phyloP scores from a whole-genome alignment of 441 rosid genomes.

The Brassica hybrid region DNA sequence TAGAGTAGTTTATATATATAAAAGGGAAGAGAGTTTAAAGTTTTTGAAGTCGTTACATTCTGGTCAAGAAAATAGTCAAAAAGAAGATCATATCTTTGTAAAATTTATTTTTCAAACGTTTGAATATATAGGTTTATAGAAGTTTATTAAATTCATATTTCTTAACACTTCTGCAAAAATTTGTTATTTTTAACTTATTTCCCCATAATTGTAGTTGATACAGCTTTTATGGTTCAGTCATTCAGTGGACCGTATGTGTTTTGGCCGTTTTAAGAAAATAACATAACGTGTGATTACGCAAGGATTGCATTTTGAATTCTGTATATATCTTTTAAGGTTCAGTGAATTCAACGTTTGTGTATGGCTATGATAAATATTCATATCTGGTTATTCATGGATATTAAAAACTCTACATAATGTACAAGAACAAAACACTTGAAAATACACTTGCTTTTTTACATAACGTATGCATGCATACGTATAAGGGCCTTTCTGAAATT shows the following conservation, averaged over 20 bases:
- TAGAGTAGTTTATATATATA: slow-evolving; percentile 29
- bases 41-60: slow-evolving; percentile 24
- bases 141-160: slow-evolving; percentile 3
- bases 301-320: not conserved
- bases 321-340: not conserved
- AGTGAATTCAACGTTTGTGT: slow-evolving; percentile 18
- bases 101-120: not conserved
- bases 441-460: not conserved
- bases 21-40: slow-evolving; percentile 27
- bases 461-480: too few species aligned
- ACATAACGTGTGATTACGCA: too few species aligned
- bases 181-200: not conserved
- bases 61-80: not conserved
- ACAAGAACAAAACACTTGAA: slow-evolving; percentile 19
- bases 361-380: not conserved
- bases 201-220: slow-evolving; percentile 15
- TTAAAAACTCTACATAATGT: not conserved
- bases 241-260: not conserved
- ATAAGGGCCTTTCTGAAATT: too few species aligned
- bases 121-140: not conserved
- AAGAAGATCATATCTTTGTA: not conserved
- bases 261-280: not conserved
- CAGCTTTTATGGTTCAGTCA: not conserved
- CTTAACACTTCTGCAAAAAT: not conserved
- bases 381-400: not conserved